These are phyloP conservation scores for Cucumis hystrix DNA, from an alignment of 306 rosid genomes.

Conservation along the genomic window DNA sequence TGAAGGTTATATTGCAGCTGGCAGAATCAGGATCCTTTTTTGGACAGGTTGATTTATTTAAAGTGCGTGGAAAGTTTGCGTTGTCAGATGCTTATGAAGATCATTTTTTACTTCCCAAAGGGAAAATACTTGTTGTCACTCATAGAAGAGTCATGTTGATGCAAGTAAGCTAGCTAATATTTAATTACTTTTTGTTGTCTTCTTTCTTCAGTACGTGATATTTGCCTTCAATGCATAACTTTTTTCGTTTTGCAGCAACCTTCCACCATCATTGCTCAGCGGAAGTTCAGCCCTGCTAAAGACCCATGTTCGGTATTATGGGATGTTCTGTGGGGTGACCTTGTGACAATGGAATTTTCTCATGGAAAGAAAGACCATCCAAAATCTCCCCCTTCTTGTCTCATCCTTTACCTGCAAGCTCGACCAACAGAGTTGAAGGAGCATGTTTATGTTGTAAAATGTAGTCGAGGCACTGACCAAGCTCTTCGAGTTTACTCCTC, in stretches of 20 bases:
- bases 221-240: background rate
- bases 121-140: slow-evolving; percentile 66
- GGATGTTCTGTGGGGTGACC: slow-evolving; percentile 86
- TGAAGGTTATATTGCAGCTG: slow-evolving; percentile 84
- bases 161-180: slow-evolving; percentile 53
- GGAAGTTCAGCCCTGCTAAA: slow-evolving; percentile 90
- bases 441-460: slow-evolving; percentile 44
- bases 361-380: slow-evolving; percentile 74
- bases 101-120: slow-evolving; percentile 84
- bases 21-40: slow-evolving; percentile 98
- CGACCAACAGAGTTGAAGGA: slow-evolving; percentile 60
- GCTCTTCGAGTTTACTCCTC: slow-evolving; percentile 68
- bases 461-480: slow-evolving; percentile 47
- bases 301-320: slow-evolving; percentile 90
- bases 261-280: slow-evolving; percentile 65
- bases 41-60: slow-evolving; percentile 92
- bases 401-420: slow-evolving; percentile 50
- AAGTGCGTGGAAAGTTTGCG: slow-evolving; percentile 97
- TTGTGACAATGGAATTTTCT: slow-evolving; percentile 55
- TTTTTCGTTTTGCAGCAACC: slow-evolving; percentile 69
- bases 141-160: slow-evolving; percentile 70
- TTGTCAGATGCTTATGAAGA: slow-evolving; percentile 96
- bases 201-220: background rate
- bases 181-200: background rate
- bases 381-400: slow-evolving; percentile 48